These are phyloP conservation scores for Porphyrellus cyaneotinctus DNA, from an alignment of 768 basidiomycete genomes.

Conservation along the genomic window DNA sequence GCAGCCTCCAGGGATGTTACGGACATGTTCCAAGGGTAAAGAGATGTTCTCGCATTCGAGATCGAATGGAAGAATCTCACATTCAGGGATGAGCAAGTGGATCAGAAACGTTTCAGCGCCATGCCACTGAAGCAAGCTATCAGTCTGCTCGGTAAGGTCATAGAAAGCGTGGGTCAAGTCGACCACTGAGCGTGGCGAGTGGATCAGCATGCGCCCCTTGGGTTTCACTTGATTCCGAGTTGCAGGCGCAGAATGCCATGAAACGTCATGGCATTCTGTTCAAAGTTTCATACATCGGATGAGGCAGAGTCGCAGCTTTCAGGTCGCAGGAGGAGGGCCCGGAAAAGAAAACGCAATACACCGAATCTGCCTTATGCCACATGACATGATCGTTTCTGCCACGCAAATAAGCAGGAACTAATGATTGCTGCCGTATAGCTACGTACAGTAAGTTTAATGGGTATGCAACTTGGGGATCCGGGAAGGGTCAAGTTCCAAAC, in stretches of 20 bases:
- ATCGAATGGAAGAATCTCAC: slow-evolving; percentile 22
- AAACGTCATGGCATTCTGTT: slow-evolving; percentile 3
- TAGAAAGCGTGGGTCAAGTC: slow-evolving; percentile 10
- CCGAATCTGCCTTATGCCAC: neutral
- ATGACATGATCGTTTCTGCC: slow-evolving; percentile 3
- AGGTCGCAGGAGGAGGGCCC: neutral
- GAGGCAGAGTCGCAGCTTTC: slow-evolving; percentile 1
- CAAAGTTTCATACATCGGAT: neutral
- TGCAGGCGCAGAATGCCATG: neutral
- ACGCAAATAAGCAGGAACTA: neutral
- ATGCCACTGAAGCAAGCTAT: slow-evolving; percentile 8
- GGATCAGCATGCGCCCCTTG: slow-evolving; percentile 2
- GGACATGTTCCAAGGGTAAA: slow-evolving; percentile 17
- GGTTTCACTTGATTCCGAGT: neutral
- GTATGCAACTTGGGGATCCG: slow-evolving; percentile 2
- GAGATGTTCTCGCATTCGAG: slow-evolving; percentile 19
- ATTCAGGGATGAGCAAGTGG: slow-evolving; percentile 25
- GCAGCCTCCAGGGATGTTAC: slow-evolving; percentile 8
- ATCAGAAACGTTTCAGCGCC: slow-evolving; percentile 24
- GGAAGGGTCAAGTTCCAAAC: slow-evolving; percentile 3
- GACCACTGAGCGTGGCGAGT: neutral
- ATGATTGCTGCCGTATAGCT: neutral
- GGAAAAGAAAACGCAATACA: neutral
- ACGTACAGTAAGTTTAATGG: slow-evolving; percentile 8
- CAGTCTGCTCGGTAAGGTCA: slow-evolving; percentile 6